Evolutionary conservation across 495 filamentous ascomycete genomes (phyloP), one percentile per base, ranked within the genome.

Genomic region (Cercophora scortea): DNA sequence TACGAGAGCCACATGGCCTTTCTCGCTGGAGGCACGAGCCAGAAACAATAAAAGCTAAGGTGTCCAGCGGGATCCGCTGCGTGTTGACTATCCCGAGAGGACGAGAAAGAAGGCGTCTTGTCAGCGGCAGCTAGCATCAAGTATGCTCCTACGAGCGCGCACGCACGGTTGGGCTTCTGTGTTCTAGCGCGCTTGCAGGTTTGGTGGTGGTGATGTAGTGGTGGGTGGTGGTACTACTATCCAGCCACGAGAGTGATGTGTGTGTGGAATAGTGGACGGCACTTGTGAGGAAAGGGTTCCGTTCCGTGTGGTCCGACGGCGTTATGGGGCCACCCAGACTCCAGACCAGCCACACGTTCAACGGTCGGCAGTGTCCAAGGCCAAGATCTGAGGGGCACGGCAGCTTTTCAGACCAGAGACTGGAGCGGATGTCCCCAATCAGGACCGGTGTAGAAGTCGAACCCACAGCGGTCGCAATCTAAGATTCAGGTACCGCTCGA

Each of bases 381-480:
- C 19, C 18, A 16, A 32, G 18, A 13, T 8, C 44, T 25, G 16
- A 38, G 42, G 25, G 42, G 12, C 44, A 46, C 42, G 33, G 44
- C 49, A 55, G 49, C 44, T 47, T 49, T 47, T 49, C 45, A 52
- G 54, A 32, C 17, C 52, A 56, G 32, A 33, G 43, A 47, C 51
- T 13, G 41, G 39, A 8, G 47, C 52, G 62, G 64, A 59, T 54
- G 53, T 61, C 58, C 56, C 62, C 62, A 61, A 61, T 54, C 54
- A 58, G 45, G 48, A 44, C 62, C 54, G 62, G 48, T 43, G 42
- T 41, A 25, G 32, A 41, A 36, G 32, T 18, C 42, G 51, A 51
- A 44, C 46, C 48, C 47, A 39, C 40, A 42, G 34, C 47, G 33
- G 38, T 45, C 33, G 56, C 52, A 63, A 64, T 58, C 51, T 59